A percentile compares a stretch with the other conserved stretches of the same genome.
phyloP scores from a whole-genome alignment of 2,329 filamentous ascomycete genomes.

The Magnaporthiopsis rhizophila region DNA sequence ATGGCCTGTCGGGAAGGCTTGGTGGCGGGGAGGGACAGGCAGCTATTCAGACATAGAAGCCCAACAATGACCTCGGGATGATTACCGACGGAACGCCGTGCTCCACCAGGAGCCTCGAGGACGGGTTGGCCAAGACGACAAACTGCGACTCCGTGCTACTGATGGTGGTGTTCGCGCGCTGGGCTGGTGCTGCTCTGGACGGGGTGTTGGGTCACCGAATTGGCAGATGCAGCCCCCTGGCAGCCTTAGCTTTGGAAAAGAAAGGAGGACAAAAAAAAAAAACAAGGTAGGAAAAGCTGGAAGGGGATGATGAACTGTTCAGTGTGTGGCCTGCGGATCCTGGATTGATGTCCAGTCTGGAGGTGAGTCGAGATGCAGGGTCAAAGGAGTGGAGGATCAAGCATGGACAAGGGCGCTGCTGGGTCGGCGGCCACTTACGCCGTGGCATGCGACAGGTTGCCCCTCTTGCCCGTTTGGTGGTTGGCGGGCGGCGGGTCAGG shows the following conservation, averaged over 20 bases:
- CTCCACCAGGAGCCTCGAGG: not conserved
- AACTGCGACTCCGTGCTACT: not conserved
- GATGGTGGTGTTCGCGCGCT: not conserved
- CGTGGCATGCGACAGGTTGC: constrained; percentile 2
- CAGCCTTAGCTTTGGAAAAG: not conserved
- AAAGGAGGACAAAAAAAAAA: not conserved
- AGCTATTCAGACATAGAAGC: not conserved
- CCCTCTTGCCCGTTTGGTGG: constrained; percentile 2
- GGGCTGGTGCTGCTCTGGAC: too few species aligned
- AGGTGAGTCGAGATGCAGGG: not conserved
- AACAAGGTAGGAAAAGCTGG: not conserved
- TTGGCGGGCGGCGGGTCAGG: not conserved
- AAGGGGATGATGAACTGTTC: not conserved
- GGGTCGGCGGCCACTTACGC: not conserved
- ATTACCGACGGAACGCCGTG: not conserved
- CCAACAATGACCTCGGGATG: not conserved
- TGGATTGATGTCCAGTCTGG: not conserved
- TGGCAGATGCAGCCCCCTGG: not conserved
- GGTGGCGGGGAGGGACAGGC: not conserved
- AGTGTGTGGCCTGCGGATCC: too few species aligned
- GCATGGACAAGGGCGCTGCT: not conserved
- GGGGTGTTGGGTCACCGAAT: not conserved
- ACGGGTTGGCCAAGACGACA: not conserved
- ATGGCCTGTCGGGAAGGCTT: not conserved
- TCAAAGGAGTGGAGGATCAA: constrained; percentile 1